phyloP scores from a whole-genome alignment of 2,329 filamentous ascomycete genomes.

The Nothomitra cinnamomea region DNA sequence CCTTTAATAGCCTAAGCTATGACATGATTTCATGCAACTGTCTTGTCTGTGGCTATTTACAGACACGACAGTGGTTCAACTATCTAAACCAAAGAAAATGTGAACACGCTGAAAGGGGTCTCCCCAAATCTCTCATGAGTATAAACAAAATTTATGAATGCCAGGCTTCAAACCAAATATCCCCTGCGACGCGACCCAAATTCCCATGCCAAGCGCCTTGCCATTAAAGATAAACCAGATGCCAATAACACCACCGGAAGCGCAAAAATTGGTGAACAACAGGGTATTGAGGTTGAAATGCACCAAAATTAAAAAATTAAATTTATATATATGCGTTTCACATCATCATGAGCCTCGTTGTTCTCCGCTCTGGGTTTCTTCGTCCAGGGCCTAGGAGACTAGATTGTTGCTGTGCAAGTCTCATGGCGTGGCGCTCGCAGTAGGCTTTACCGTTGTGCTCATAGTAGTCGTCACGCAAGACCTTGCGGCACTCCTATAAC shows the following conservation, averaged over 20 bases:
- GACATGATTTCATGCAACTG: too few species aligned
- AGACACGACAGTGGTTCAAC: too few species aligned
- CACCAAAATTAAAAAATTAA: too few species aligned
- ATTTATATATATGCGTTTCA: background rate
- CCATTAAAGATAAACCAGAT: background rate
- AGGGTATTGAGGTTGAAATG: background rate
- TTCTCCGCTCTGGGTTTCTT: constrained; percentile 30
- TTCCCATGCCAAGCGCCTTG: background rate
- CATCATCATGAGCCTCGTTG: constrained; percentile 23
- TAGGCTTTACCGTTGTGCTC: constrained; percentile 67
- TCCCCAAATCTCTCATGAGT: too few species aligned
- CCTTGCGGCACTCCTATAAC: constrained; percentile 45
- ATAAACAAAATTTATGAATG: too few species aligned
- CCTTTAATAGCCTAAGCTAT: background rate
- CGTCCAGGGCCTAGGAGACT: constrained; percentile 22
- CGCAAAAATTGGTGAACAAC: background rate
- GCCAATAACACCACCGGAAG: background rate
- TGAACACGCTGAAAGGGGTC: too few species aligned
- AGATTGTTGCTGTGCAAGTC: constrained; percentile 25
- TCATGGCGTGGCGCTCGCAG: constrained; percentile 73
- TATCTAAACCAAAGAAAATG: too few species aligned
- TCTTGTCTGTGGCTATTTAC: too few species aligned
- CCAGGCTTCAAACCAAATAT: too few species aligned
- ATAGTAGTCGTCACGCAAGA: constrained; percentile 74
- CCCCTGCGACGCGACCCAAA: background rate